Conservation (phyloP, 1,284 basidiomycete genomes). For the Boletus holoroseus region DNA sequence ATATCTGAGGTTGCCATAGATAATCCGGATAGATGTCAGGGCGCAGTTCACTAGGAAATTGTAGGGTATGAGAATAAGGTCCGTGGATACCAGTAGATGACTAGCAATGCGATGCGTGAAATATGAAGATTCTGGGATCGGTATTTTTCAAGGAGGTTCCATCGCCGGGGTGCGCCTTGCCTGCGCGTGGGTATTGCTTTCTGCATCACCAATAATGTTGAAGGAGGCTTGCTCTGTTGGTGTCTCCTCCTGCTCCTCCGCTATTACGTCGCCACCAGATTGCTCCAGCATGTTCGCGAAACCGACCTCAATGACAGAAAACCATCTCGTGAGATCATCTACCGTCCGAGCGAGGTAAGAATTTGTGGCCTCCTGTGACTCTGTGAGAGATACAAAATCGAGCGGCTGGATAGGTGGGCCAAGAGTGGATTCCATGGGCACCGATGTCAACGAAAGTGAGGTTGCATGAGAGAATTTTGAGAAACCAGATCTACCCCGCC, state of each 20-base stretch:
- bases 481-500: slow-evolving; percentile 21
- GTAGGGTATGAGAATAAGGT: slow-evolving; percentile 13
- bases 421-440: slow-evolving; percentile 26
- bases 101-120: slow-evolving; percentile 14
- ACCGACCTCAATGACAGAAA: slow-evolving; percentile 71
- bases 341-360: slow-evolving; percentile 70
- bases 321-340: slow-evolving; percentile 76
- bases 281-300: slow-evolving; percentile 61
- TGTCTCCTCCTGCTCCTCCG: slow-evolving; percentile 52
- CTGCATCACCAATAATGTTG: slow-evolving; percentile 14
- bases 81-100: slow-evolving; percentile 21
- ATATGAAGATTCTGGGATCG: slow-evolving; percentile 4
- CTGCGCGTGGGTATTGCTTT: slow-evolving; percentile 11
- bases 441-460: slow-evolving; percentile 32
- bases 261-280: slow-evolving; percentile 43
- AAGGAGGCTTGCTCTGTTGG: slow-evolving; percentile 21
- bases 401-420: slow-evolving; percentile 56
- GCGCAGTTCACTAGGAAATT: slow-evolving; percentile 11
- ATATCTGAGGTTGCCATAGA: slow-evolving; percentile 39
- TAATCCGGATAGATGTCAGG: slow-evolving; percentile 16
- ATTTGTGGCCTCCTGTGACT: slow-evolving; percentile 60
- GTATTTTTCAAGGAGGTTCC: slow-evolving; percentile 19
- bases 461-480: slow-evolving; percentile 28
- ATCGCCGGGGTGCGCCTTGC: slow-evolving; percentile 10
- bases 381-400: slow-evolving; percentile 60